Evolutionary conservation across 805 yeast genomes (phyloP), one percentile per base, ranked within the genome.

Genomic region (Ogataea henricii): DNA sequence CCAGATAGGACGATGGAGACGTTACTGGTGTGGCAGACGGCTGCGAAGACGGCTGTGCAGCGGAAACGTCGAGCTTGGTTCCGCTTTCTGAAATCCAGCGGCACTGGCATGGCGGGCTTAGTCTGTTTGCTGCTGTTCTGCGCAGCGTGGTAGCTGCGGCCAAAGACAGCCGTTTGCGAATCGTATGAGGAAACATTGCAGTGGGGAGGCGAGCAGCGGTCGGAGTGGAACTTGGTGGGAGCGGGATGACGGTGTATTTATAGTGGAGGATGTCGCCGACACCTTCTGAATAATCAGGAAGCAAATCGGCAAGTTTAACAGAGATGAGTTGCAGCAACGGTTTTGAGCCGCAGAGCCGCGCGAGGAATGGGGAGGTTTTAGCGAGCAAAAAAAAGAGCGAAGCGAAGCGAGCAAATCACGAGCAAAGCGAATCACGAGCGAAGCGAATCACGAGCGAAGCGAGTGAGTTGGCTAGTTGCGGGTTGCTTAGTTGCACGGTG

Each of bases 1-100:
- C 79, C 47, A 85, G 67, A 62, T 82, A 82, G 6, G 52, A 13
- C 16, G 16, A 6, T 37, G 6, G 39, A 25, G 26, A 35, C 16
- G 6, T 4, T 21, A 10, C 27, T 5, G 43, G n/a, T 14, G 13
- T 14, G n/a, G 26, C 14, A 20, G 35, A 5, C 10, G 40, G 30
- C 30, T 27, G 5, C n/a, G n/a, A n/a, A 4, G 37, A 17, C 13
- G 17, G 13, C 12, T 23, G 30, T 3, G 32, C 33, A 8, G 33
- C 33, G 6, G 40, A 36, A 20, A 16, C 23, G 25, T 26, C 42
- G 8, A 26, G 42, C 17, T 26, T 39, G 12, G 14, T 9, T n/a
- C 33, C 25, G 5, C 37, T 17, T 17, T 16, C 35, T 10, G 35
- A 32, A 4, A 32, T 5, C 35, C 35, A 32, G 20, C 35, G 35